Percentiles rank a stretch among this genome's conserved stretches.
These are phyloP conservation scores for Talaromyces trachyspermus DNA, from an alignment of 495 filamentous ascomycete species.

Conservation along the genomic window DNA sequence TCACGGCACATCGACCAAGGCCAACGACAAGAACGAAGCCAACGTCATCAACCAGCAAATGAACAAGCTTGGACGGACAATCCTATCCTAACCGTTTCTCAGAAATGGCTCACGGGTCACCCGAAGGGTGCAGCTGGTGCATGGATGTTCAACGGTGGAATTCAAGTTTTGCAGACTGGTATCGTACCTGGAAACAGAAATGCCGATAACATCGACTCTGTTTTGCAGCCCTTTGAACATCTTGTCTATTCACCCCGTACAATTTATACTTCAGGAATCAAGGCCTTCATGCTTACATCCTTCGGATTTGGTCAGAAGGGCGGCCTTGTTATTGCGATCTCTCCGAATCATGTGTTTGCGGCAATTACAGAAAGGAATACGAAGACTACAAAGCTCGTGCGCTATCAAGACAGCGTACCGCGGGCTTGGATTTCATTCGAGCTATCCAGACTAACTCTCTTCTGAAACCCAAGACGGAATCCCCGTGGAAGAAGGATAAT, in stretches of 20 bases:
- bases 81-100: slow-evolving; percentile 10
- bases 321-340: slow-evolving; percentile 11
- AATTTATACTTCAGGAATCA: slow-evolving; percentile 6
- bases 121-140: slow-evolving; percentile 19
- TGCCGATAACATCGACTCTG: slow-evolving; percentile 17
- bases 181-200: slow-evolving; percentile 18
- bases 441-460: slow-evolving; percentile 92
- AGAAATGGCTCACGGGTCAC: slow-evolving; percentile 21
- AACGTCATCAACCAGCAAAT: slow-evolving; percentile 14
- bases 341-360: slow-evolving; percentile 13
- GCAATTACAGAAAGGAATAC: no score
- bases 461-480: slow-evolving; percentile 86
- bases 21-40: slow-evolving; percentile 19
- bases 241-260: slow-evolving; percentile 8
- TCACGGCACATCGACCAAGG: slow-evolving; percentile 19
- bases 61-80: slow-evolving; percentile 14
- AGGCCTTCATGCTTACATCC: slow-evolving; percentile 16
- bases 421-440: slow-evolving; percentile 95
- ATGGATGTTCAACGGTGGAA: slow-evolving; percentile 20
- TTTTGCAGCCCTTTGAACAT: slow-evolving; percentile 9
- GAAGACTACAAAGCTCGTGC: slow-evolving; percentile 78
- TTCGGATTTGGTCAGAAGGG: slow-evolving; percentile 22
- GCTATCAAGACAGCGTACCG: slow-evolving; percentile 87
- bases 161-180: slow-evolving; percentile 16
- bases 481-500: slow-evolving; percentile 81